These are phyloP conservation scores for Coemansia sp. DNA, from an alignment of 192 early-diverging fungal genomes.

Conservation along the genomic window DNA sequence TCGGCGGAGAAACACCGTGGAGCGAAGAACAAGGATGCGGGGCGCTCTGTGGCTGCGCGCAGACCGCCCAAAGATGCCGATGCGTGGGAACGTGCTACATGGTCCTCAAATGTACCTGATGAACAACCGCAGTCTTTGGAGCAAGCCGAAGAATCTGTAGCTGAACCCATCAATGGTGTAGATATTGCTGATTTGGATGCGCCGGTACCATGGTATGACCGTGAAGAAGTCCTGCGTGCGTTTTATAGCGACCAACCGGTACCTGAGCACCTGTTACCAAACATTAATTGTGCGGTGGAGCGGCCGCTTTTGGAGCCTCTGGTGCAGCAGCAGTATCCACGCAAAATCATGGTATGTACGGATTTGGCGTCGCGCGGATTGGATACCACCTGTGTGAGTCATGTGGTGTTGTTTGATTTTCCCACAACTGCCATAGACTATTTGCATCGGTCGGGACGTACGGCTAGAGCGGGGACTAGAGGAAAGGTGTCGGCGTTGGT, in stretches of 20 bases:
- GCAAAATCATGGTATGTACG: conserved; percentile 79
- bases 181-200: conserved; percentile 31
- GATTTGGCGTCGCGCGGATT: conserved; percentile 89
- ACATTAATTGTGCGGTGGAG: not conserved
- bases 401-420: conserved; percentile 90
- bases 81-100: conserved; percentile 32
- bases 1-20: conserved; percentile 1
- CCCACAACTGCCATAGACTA: conserved; percentile 89
- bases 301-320: conserved; percentile 6
- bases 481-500: conserved; percentile 85
- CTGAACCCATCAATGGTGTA: conserved; percentile 19
- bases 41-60: not conserved
- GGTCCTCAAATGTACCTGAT: conserved; percentile 15
- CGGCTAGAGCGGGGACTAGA: conserved; percentile 75
- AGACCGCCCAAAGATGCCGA: conserved; percentile 15
- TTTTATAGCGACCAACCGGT: conserved; percentile 30
- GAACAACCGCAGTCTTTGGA: too few species aligned
- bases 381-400: conserved; percentile 83
- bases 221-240: conserved; percentile 31
- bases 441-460: conserved; percentile 88
- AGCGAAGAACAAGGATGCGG: not conserved
- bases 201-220: conserved; percentile 30
- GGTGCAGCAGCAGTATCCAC: not conserved
- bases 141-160: not conserved
- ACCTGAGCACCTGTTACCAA: conserved; percentile 30